These are phyloP conservation scores for Arctium minus DNA, from an alignment of 129 eudicot species.

Conservation along the genomic window DNA sequence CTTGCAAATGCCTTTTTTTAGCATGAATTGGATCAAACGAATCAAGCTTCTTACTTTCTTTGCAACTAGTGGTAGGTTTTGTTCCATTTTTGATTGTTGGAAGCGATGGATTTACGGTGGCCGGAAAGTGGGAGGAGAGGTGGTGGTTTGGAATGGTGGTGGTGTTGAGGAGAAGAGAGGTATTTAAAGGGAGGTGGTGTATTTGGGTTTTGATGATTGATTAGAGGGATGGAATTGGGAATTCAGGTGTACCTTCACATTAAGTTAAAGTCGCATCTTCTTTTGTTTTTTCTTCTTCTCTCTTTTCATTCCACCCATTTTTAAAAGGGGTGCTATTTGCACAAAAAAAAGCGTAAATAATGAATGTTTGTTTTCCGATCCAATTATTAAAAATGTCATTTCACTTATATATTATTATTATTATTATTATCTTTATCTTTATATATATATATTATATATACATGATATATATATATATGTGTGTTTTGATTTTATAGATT, in stretches of 20 bases:
- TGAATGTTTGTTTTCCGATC: too few species aligned
- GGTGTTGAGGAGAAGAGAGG: slow-evolving; percentile 3
- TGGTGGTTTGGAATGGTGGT: slow-evolving; percentile 2
- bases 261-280: slow-evolving; percentile 32
- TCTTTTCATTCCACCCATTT: neutral
- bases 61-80: slow-evolving; percentile 44
- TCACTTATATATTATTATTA: too few species aligned
- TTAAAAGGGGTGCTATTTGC: too few species aligned
- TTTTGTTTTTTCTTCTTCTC: neutral
- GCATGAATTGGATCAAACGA: slow-evolving; percentile 46
- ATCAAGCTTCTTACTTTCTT: slow-evolving; percentile 50
- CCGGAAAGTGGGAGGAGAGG: neutral
- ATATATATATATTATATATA: too few species aligned
- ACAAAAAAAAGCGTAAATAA: too few species aligned
- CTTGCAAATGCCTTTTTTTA: slow-evolving; percentile 50
- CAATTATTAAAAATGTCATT: too few species aligned
- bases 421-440: too few species aligned
- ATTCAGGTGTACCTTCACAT: slow-evolving; percentile 7
- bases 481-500: too few species aligned
- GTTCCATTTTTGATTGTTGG: slow-evolving; percentile 47
- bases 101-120: neutral
- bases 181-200: slow-evolving; percentile 31
- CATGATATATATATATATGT: too few species aligned
- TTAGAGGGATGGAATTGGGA: neutral
- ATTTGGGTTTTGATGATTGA: too few species aligned